A percentile compares a stretch with the other conserved stretches of the same genome.
These are phyloP conservation scores for Beauveria caledonica DNA, from an alignment of 2,329 filamentous ascomycete species.

Conservation along the genomic window DNA sequence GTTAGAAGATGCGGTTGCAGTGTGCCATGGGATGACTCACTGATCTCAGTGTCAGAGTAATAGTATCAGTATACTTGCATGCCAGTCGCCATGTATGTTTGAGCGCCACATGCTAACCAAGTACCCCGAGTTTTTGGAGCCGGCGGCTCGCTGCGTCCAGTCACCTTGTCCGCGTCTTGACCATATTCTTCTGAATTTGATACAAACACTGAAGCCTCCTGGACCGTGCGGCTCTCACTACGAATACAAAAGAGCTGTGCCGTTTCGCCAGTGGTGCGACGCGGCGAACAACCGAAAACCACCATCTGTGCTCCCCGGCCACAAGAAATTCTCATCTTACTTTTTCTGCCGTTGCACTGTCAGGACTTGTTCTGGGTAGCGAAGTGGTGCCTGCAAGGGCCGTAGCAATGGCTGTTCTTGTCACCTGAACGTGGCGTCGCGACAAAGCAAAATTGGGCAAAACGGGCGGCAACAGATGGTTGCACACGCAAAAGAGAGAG, in stretches of 20 bases:
- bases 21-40: constrained; percentile 5
- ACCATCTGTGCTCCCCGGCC: too few relatives aligned
- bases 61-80: not conserved
- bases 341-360: not conserved
- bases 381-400: not conserved
- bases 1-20: not conserved
- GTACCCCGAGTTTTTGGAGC: not conserved
- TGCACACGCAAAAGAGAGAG: not conserved
- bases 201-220: too few relatives aligned
- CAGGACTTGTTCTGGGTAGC: too few relatives aligned
- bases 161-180: not conserved
- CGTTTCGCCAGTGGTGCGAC: too few relatives aligned
- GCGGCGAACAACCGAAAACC: too few relatives aligned
- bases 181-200: too few relatives aligned
- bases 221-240: too few relatives aligned
- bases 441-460: not conserved
- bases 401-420: not conserved
- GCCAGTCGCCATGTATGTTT: not conserved
- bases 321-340: too few relatives aligned
- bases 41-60: not conserved
- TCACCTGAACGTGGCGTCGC: constrained; percentile 2
- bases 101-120: not conserved
- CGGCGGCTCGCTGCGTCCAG: not conserved
- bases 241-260: too few relatives aligned
- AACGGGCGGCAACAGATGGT: not conserved